Evolutionary conservation across 2,329 filamentous ascomycete genomes (phyloP), one percentile per base, ranked within the genome.

Genomic region (Penicillium crustosum): DNA sequence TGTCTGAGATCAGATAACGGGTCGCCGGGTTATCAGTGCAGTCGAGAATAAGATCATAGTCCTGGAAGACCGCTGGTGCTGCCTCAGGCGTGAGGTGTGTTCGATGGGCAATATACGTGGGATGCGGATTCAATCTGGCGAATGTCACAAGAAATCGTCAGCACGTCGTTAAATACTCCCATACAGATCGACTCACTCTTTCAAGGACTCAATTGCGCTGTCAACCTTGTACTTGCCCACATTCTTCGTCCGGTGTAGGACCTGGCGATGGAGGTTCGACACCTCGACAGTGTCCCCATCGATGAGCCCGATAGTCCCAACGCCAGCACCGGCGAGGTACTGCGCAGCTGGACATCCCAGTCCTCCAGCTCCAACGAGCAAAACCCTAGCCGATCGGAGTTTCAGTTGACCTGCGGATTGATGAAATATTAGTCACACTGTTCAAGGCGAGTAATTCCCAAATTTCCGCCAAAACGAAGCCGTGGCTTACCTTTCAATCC

Each of bases 21-120:
- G 91, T 90, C 1, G 90, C 89, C 0, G 94, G 93, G 63, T 93
- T 92, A 75, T 99, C 94, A 10, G 93, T 97, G 73, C 94, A 99
- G 74, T 99, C 94, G 13, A 99, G 85, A 2, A 97, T 86, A 0
- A 97, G 66, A 67, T 96, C 91, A 70, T 96, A 97, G 4, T 79
- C 67, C 0, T 79, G 76, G 55, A 96, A 84, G 41, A 91, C 86
- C 0, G 79, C 73, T 7, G 85, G 76, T 0, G 91, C 89, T 52
- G 89, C 90, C 58, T 85, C 77, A 0, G 91, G 82, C 0, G 84
- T 86, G 15, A 97, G 82, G 62, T 89, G 87, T 15, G 81, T 79
- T 10, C 75, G 72, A 69, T 95, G 82, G 0, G 86, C 75, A 19
- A 83, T 73, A 68, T 91, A 92, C 1, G 73, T 82, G 19, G 90